Evolutionary conservation across 208 protist species (phyloP), one percentile per base, ranked within the genome.

Genomic region (Phytomonas sp.): DNA sequence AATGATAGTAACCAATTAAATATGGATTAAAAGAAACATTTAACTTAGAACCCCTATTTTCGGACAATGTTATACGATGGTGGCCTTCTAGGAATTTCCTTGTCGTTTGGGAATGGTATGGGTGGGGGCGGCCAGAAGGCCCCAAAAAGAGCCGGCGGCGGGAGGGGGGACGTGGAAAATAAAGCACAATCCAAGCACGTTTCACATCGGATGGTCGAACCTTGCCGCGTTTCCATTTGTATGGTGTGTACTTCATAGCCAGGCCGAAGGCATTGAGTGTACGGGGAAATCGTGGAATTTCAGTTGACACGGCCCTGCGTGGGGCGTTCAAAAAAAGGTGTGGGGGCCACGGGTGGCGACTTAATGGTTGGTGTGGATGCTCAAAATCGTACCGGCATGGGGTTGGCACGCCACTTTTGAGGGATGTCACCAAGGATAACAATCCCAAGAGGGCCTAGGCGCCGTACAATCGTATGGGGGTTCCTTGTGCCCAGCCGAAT

Each of bases 1-100:
- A 70, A 43, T 20, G n/a, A 63, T 68, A 60, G 62, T 23, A 70
- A 30, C 64, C 66, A 30, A 64, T 30, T 0, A 67, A 70, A 73
- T 9, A 66, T 60, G 56, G 26, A 26, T 31, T 63, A 67, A 6
- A 34, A 70, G 46, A 67, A 33, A 32, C 33, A 29, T 31, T 8
- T 66, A 29, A n/a, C n/a, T n/a, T n/a, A n/a, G n/a, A n/a, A n/a
- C n/a, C n/a, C n/a, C n/a, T n/a, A n/a, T n/a, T n/a, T n/a, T n/a
- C n/a, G n/a, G n/a, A n/a, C n/a, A n/a, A n/a, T n/a, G n/a, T n/a
- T n/a, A n/a, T n/a, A n/a, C n/a, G n/a, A n/a, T n/a, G n/a, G n/a
- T n/a, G n/a, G n/a, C n/a, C n/a, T n/a, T n/a, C n/a, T n/a, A n/a
- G n/a, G n/a, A n/a, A n/a, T n/a, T n/a, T n/a, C n/a, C n/a, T n/a